Percentiles rank a stretch among this genome's conserved stretches.
Evolutionary conservation across 257 asterid genomes (phyloP).

Genomic region (Datura wrightii): DNA sequence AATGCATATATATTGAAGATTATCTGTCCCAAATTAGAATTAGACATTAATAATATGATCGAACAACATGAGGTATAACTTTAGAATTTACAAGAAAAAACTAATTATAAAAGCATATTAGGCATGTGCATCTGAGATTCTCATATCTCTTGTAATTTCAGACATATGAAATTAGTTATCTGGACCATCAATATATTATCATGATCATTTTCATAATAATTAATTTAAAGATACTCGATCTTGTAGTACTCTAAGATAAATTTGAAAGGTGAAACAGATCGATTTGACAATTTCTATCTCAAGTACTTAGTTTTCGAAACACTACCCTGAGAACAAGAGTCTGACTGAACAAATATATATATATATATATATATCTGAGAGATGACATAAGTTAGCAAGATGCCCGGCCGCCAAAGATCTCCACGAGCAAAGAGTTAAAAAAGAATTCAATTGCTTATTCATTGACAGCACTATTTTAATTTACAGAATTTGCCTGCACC

Average conservation of each 20-base stretch:
- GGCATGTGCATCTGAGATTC: conserved; percentile 2
- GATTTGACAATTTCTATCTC: neutral
- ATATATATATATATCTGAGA: no score
- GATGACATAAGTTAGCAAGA: no score
- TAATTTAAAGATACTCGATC: conserved; percentile 3
- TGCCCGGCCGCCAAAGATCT: conserved; percentile 9
- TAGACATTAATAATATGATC: no score
- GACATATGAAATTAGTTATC: conserved; percentile 3
- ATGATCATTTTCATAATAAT: neutral
- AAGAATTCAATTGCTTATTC: conserved; percentile 29
- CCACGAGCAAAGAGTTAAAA: neutral
- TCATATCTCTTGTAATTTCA: conserved; percentile 21
- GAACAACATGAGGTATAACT: neutral
- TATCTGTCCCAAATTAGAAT: no score
- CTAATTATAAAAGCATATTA: conserved; percentile 1
- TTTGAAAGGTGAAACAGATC: neutral
- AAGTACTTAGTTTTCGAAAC: neutral
- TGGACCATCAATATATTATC: neutral
- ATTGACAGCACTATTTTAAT: neutral
- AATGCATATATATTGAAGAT: no score
- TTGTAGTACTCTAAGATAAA: no score
- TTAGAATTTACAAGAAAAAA: neutral
- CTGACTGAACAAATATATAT: no score
- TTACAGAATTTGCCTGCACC: neutral
- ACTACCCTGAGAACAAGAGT: no score